phyloP scores from a whole-genome alignment of 768 basidiomycete genomes.

The Rhizopogon salebrosus region DNA sequence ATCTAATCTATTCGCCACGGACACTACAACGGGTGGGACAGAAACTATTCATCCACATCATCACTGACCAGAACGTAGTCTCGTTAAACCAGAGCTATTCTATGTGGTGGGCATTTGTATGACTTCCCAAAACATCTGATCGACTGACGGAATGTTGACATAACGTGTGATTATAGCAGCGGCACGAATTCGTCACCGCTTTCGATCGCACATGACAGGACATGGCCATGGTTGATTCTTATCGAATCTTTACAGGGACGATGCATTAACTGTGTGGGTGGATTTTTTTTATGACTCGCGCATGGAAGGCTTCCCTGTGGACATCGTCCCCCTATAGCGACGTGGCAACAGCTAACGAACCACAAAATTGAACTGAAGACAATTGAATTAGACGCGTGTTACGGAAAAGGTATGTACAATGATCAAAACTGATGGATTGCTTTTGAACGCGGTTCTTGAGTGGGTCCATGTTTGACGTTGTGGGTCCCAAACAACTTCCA shows the following conservation, averaged over 20 bases:
- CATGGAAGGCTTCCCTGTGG: neutral
- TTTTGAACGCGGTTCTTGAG: conserved; percentile 10
- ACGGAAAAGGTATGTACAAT: conserved; percentile 2
- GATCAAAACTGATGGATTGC: conserved; percentile 22
- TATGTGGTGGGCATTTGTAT: too few species aligned
- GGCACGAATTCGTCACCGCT: neutral
- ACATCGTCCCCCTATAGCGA: neutral
- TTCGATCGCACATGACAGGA: neutral
- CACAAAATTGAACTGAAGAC: neutral
- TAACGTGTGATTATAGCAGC: neutral
- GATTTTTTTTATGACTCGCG: neutral
- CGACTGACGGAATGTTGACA: too few species aligned
- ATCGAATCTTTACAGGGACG: neutral
- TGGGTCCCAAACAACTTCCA: conserved; percentile 26
- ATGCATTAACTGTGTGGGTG: neutral
- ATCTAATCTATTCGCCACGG: neutral
- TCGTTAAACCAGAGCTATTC: too few species aligned
- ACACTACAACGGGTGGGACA: neutral
- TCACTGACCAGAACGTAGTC: too few species aligned
- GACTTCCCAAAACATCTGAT: too few species aligned
- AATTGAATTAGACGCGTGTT: neutral
- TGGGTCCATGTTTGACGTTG: conserved; percentile 13
- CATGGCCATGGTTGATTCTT: neutral
- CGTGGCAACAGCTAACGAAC: neutral
- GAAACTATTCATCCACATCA: too few species aligned